Base-by-base conservation (phyloP, 208 protist genomes). In the Trichomonas vaginalis region DNA sequence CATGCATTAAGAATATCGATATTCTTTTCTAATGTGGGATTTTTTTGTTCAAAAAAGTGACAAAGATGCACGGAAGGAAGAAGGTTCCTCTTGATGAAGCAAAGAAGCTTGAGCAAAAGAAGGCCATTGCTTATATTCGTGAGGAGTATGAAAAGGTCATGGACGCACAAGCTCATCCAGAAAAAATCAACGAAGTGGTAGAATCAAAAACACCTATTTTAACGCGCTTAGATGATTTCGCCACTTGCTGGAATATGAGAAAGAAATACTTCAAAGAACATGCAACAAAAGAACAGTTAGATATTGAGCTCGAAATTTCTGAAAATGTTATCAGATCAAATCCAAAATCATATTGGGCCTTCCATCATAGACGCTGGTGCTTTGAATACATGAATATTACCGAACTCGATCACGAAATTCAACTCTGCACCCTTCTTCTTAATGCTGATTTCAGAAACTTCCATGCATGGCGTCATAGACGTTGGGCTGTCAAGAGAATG, bases 41-140 rank as follows among this genome's bases (percentile, higher is more conserved):
- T n/a, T n/a, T n/a, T n/a, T n/a, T n/a, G n/a, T n/a, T n/a, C 49
- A 56, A 56, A 56, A 56, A 56, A 8, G 49, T 56, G 49, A 56
- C 49, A 47, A 88, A 86, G 42, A 92, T 92, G 86, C 86, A 92
- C 45, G 86, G 86, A 92, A 92, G 86, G 46, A 92, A 92, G 42
- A 92, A 92, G 17, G 86, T 92, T 51, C 45, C 86, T 21, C 42
- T 92, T 51, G 86, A 92, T 39, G 86, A 92, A 92, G 86, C 86
- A 47, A 45, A 48, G n/a, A 92, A 51, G 15, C 48, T 92, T 45
- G 56, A 92, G 46, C 40, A 35, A 3, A 40, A 92, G 15, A 35
- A 92, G 17, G 46, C 42, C 0, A 45, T 45, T n/a, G 27, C n/a
- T 0, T 48, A 39, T 8, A 48, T 92, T 21, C 42, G 46, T 2